A percentile compares a stretch with the other conserved stretches of the same genome.
These are phyloP conservation scores for Kazachstania kunashirensis DNA, from an alignment of 805 yeast species.

Conservation along the genomic window DNA sequence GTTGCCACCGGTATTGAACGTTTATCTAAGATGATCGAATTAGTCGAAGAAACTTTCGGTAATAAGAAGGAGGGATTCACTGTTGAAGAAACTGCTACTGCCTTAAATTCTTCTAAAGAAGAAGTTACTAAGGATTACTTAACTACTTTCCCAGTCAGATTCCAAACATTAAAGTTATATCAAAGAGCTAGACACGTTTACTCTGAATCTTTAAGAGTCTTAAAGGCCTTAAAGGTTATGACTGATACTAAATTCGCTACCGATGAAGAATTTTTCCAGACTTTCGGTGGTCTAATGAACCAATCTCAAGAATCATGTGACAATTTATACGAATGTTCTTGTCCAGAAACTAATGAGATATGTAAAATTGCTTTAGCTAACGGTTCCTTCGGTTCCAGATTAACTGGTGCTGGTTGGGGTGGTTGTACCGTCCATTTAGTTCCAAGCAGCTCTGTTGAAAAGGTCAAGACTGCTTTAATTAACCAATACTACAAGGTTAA, in stretches of 20 bases:
- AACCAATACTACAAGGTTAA: slow-evolving; percentile 41
- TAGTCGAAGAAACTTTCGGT: slow-evolving; percentile 37
- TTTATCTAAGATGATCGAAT: slow-evolving; percentile 33
- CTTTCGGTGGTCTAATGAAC: slow-evolving; percentile 49
- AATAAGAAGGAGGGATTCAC: slow-evolving; percentile 40
- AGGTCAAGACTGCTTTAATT: slow-evolving; percentile 38
- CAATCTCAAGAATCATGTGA: slow-evolving; percentile 48
- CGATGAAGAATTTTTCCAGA: slow-evolving; percentile 30
- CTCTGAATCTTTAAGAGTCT: slow-evolving; percentile 49
- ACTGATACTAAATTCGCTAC: slow-evolving; percentile 11
- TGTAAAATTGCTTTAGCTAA: slow-evolving; percentile 43
- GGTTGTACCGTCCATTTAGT: slow-evolving; percentile 64
- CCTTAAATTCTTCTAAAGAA: slow-evolving; percentile 33
- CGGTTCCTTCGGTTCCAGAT: slow-evolving; percentile 58
- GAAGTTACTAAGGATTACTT: slow-evolving; percentile 38
- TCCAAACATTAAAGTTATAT: slow-evolving; percentile 42
- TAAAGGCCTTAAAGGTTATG: slow-evolving; percentile 39
- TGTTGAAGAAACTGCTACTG: slow-evolving; percentile 37
- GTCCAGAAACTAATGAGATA: slow-evolving; percentile 43
- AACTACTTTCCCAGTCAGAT: slow-evolving; percentile 45
- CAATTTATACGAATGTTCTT: slow-evolving; percentile 43
- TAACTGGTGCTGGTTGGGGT: slow-evolving; percentile 79
- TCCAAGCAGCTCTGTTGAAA: slow-evolving; percentile 16
- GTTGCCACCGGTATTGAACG: slow-evolving; percentile 34
- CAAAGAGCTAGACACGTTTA: slow-evolving; percentile 54